Conservation (phyloP, 2,329 filamentous ascomycete species). For the Aspergillus hortae region DNA sequence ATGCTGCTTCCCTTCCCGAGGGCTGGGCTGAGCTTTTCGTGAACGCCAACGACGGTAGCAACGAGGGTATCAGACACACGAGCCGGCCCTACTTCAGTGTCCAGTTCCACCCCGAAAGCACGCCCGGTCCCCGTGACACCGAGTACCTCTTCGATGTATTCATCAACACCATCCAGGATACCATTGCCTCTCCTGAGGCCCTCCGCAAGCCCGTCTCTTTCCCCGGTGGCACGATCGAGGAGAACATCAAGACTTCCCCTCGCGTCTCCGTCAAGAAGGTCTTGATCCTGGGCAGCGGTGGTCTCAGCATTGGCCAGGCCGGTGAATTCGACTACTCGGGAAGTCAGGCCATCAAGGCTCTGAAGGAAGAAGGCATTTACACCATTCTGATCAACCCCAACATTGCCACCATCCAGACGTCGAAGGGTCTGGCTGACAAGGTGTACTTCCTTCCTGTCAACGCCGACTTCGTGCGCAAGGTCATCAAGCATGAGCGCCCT, state of each 20-base stretch:
- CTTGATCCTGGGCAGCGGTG: constrained; percentile 87
- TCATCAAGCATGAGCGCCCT: constrained; percentile 89
- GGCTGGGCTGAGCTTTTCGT: constrained; percentile 95
- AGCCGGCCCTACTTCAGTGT: constrained; percentile 93
- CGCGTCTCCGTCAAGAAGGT: constrained; percentile 89
- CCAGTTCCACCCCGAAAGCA: constrained; percentile 98
- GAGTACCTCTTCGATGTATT: constrained; percentile 98
- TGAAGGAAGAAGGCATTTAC: constrained; percentile 98
- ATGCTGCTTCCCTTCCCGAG: constrained; percentile 67
- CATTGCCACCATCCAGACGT: constrained; percentile 97
- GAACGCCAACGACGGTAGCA: constrained; percentile 96
- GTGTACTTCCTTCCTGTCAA: constrained; percentile 98
- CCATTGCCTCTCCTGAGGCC: constrained; percentile 62
- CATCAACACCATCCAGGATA: constrained; percentile 75
- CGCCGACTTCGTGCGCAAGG: constrained; percentile 94
- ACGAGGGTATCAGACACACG: constrained; percentile 91
- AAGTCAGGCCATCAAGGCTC: constrained; percentile 94
- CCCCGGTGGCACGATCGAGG: constrained; percentile 75
- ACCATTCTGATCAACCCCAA: constrained; percentile 98
- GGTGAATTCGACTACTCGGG: constrained; percentile 99
- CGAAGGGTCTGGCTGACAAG: constrained; percentile 95
- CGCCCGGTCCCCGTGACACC: constrained; percentile 89
- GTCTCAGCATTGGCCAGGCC: constrained; percentile 94
- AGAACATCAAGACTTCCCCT: constrained; percentile 73
- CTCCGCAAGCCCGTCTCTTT: constrained; percentile 76